Base-by-base conservation (phyloP, 805 yeast species). In the fission yeast (Schizosaccharomyces pombe) region DNA sequence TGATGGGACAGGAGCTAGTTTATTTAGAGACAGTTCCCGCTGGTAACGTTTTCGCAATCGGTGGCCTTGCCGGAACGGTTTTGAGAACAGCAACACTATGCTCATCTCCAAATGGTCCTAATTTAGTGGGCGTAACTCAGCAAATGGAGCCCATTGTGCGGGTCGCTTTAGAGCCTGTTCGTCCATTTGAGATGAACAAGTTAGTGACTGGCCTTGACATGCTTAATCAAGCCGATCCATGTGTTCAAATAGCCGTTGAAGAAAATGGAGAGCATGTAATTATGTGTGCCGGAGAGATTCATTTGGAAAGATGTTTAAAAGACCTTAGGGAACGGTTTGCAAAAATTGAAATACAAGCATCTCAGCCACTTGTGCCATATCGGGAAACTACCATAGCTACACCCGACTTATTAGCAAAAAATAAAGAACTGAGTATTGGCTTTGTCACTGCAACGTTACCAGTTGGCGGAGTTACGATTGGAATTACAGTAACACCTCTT, bases 211-310 rank as follows among this genome's bases (percentile, higher is more conserved):
- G 98, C 0, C 70, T 91, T 57, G 78, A 78, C 59, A 68, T 85
- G 56, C 70, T 91, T 43, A 79, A 87, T 55, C 80, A 79, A 60
- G 89, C 96, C 0, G 99, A 91, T 66, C 96, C 99, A 0, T 89
- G 95, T 61, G 93, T 87, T 22, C 85, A 85, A 60, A 81, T 87
- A 56, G 82, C 76, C 61, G 72, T 85, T 47, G 87, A 84, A 61
- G 95, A 85, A 56, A 78, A 80, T 6, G 99, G 99, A 56, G 99
- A 91, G 66, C 83, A 84, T 60, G 86, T 91, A 59, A 70, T 91
- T 60, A 85, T 94, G 49, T 87, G 94, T 8, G 95, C 98, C 8
- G 99, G 99, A 53, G 98, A 91, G 66, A 71, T 91, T 58, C 99
- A 91, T 70, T 71, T 91, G 47, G 99, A 91, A 63, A 75, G 98